Evolutionary conservation across 2,329 filamentous ascomycete species (phyloP).

Genomic region (Colletotrichum tabaci): DNA sequence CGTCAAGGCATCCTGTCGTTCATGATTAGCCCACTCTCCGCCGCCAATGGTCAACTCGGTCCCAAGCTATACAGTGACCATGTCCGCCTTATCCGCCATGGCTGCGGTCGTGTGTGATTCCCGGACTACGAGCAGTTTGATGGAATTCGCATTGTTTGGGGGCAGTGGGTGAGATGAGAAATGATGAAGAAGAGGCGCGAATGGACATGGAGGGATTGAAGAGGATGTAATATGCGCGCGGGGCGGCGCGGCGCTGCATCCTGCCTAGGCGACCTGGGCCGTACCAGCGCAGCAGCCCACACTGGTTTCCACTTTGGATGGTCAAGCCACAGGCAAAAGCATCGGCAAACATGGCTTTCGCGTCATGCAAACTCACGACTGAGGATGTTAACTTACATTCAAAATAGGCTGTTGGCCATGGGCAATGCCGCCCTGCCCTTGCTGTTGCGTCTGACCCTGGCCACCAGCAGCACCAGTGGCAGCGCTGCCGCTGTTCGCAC

Average conservation of each 20-base stretch:
- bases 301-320: constrained; percentile 41
- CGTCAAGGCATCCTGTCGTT: constrained; percentile 79
- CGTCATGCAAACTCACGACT: constrained; percentile 19
- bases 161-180: constrained; percentile 1
- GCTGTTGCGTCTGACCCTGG: constrained; percentile 79
- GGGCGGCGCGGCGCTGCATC: constrained; percentile 28
- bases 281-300: constrained; percentile 40
- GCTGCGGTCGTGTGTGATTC: constrained; percentile 18
- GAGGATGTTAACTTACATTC: constrained; percentile 66
- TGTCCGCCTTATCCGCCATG: constrained; percentile 33
- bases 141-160: neutral
- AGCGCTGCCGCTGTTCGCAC: constrained; percentile 51
- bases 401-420: constrained; percentile 77
- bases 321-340: constrained; percentile 35
- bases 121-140: constrained; percentile 3
- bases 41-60: neutral
- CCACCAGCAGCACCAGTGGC: constrained; percentile 61
- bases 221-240: constrained; percentile 27
- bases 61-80: constrained; percentile 35
- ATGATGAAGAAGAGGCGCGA: constrained; percentile 26
- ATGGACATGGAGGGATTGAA: constrained; percentile 13
- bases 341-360: constrained; percentile 3
- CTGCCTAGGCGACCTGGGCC: constrained; percentile 36
- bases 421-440: constrained; percentile 38
- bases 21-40: constrained; percentile 20